These are phyloP conservation scores for Suhomyces emberorum DNA, from an alignment of 805 yeast species.

Conservation along the genomic window DNA sequence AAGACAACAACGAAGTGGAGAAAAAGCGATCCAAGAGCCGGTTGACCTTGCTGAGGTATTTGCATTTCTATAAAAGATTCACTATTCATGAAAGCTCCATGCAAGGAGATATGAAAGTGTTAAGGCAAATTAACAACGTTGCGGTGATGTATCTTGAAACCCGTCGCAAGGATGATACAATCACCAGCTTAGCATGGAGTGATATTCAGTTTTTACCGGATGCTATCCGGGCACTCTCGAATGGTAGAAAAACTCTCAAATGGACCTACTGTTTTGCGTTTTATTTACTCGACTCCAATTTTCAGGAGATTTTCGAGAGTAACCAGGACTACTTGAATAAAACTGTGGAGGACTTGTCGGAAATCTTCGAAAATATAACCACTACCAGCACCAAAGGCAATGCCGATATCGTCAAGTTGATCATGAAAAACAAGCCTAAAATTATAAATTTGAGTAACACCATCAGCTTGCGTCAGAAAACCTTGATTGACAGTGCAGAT, in stretches of 20 bases:
- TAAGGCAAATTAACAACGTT: slow-evolving; percentile 57
- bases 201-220: slow-evolving; percentile 83
- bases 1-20: slow-evolving; percentile 36
- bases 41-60: slow-evolving; percentile 57
- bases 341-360: slow-evolving; percentile 68
- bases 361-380: slow-evolving; percentile 48
- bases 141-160: slow-evolving; percentile 65
- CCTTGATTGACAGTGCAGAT: slow-evolving; percentile 44
- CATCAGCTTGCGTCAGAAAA: slow-evolving; percentile 37
- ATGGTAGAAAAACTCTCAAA: slow-evolving; percentile 73
- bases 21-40: slow-evolving; percentile 42
- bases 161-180: slow-evolving; percentile 30
- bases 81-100: slow-evolving; percentile 74
- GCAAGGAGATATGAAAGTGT: slow-evolving; percentile 63
- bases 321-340: slow-evolving; percentile 62
- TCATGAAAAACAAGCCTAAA: slow-evolving; percentile 35
- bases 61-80: slow-evolving; percentile 73
- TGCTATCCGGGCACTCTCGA: slow-evolving; percentile 59
- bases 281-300: slow-evolving; percentile 53
- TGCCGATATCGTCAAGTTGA: slow-evolving; percentile 21
- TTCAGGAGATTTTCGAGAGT: slow-evolving; percentile 63
- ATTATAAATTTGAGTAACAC: slow-evolving; percentile 44
- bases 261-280: slow-evolving; percentile 89
- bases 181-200: slow-evolving; percentile 61
- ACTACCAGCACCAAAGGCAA: slow-evolving; percentile 16